phyloP scores from a whole-genome alignment of 1,139 yeast species.

The Suhomyces panamericanus region DNA sequence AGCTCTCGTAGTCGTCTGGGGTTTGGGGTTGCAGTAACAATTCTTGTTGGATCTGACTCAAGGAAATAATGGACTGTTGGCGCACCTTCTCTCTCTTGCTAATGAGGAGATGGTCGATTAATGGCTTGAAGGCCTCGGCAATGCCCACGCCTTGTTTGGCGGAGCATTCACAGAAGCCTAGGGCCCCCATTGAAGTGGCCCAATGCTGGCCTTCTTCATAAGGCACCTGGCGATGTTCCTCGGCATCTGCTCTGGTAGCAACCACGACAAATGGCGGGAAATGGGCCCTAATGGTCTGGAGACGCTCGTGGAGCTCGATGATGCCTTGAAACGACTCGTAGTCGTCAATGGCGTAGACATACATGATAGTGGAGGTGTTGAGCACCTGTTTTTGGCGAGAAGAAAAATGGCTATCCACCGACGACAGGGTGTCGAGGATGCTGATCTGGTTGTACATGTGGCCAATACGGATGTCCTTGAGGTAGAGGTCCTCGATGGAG shows the following conservation, averaged over 20 bases:
- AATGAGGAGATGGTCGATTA: constrained; percentile 18
- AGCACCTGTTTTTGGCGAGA: constrained; percentile 29
- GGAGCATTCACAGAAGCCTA: constrained; percentile 33
- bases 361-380: constrained; percentile 33
- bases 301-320: constrained; percentile 28
- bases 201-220: constrained; percentile 32
- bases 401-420: constrained; percentile 29
- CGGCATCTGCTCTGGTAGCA: constrained; percentile 36
- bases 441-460: constrained; percentile 25
- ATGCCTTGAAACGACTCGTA: constrained; percentile 29
- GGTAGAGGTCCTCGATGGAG: constrained; percentile 32
- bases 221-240: constrained; percentile 27
- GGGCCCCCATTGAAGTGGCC: constrained; percentile 29
- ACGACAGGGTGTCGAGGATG: constrained; percentile 29
- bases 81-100: constrained; percentile 8
- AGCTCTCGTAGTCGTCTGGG: constrained; percentile 1
- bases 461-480: constrained; percentile 24
- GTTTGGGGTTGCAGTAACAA: constrained; percentile 4
- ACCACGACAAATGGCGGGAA: constrained; percentile 35
- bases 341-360: constrained; percentile 34
- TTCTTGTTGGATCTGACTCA: constrained; percentile 6
- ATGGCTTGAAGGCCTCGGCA: constrained; percentile 31
- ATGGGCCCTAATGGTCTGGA: constrained; percentile 20
- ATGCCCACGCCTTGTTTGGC: constrained; percentile 25
- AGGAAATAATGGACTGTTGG: constrained; percentile 8